Conservation (phyloP, 2,329 filamentous ascomycete species). For the Dichotomopilus funicola region DNA sequence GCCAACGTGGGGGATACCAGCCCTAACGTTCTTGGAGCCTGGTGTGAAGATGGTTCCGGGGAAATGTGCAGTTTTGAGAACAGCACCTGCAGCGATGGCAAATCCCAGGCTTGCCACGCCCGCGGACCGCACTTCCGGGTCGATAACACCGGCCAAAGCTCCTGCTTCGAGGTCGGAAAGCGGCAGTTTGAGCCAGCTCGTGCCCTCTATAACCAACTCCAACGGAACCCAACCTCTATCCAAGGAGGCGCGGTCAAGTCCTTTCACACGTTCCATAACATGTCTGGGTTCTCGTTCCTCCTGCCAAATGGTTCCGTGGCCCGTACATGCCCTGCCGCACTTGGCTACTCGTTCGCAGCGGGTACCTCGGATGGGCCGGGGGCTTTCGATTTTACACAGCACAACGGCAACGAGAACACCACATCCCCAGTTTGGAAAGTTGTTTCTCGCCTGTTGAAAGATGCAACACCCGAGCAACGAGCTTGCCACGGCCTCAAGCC, state of each 20-base stretch:
- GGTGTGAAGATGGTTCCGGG: constrained; percentile 78
- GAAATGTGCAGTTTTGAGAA: constrained; percentile 68
- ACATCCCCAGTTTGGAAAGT: constrained; percentile 68
- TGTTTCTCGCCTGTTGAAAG: constrained; percentile 65
- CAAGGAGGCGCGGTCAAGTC: constrained; percentile 64
- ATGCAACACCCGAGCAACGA: constrained; percentile 62
- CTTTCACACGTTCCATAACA: constrained; percentile 79
- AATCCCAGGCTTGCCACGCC: constrained; percentile 64
- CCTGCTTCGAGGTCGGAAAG: constrained; percentile 68
- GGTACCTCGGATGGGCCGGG: constrained; percentile 90
- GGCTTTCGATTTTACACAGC: constrained; percentile 89
- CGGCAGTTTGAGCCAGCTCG: constrained; percentile 53
- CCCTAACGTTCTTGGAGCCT: constrained; percentile 81
- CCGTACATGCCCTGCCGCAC: constrained; percentile 73
- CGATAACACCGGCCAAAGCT: constrained; percentile 64
- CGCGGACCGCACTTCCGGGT: constrained; percentile 63
- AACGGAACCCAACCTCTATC: constrained; percentile 42
- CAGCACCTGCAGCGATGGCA: constrained; percentile 72
- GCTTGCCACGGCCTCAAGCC: constrained; percentile 76
- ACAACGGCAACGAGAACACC: constrained; percentile 62
- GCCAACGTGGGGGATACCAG: constrained; percentile 86
- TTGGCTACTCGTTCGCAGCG: constrained; percentile 89
- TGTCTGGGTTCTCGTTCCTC: constrained; percentile 67
- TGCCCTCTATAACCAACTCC: constrained; percentile 47
- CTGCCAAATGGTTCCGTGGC: constrained; percentile 66